A percentile compares a stretch with the other conserved stretches of the same genome.
Evolutionary conservation across 2,329 filamentous ascomycete genomes (phyloP).

Genomic region (Diatrype stigma): DNA sequence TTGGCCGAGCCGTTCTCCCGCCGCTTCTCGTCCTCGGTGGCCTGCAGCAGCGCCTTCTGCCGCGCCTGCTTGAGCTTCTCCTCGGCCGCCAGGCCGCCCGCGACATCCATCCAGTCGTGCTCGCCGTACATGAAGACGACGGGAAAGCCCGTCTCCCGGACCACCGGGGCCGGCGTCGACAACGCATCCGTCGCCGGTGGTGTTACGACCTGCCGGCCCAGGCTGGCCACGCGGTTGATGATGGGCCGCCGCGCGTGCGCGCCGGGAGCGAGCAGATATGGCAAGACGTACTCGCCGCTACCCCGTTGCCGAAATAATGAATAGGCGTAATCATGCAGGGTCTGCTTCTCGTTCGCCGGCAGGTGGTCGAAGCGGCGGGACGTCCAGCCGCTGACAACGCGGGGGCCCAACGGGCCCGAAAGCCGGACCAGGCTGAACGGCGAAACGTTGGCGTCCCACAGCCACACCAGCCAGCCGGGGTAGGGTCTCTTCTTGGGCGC

Average conservation of each 20-base stretch:
- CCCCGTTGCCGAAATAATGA: constrained; percentile 89
- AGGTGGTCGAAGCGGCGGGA: constrained; percentile 88
- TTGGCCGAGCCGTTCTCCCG: constrained; percentile 76
- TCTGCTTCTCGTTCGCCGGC: constrained; percentile 71
- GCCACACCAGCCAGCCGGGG: constrained; percentile 82
- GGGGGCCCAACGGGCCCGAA: constrained; percentile 82
- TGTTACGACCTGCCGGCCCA: constrained; percentile 67
- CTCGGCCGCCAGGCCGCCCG: constrained; percentile 74
- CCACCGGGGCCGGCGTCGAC: constrained; percentile 16
- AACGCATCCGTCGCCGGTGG: constrained; percentile 24
- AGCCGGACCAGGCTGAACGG: constrained; percentile 89
- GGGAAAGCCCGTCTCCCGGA: constrained; percentile 64
- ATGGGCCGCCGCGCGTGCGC: constrained; percentile 86
- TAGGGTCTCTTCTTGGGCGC: constrained; percentile 49
- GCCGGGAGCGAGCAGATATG: constrained; percentile 89
- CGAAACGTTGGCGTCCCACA: constrained; percentile 96
- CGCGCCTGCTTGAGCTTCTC: constrained; percentile 72
- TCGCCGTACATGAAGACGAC: constrained; percentile 95
- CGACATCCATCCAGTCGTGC: constrained; percentile 97
- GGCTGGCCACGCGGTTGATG: constrained; percentile 79
- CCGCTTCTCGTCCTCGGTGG: constrained; percentile 62
- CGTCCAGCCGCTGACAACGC: constrained; percentile 93
- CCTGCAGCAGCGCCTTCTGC: constrained; percentile 54
- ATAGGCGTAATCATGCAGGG: constrained; percentile 90
- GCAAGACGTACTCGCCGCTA: constrained; percentile 88